A percentile compares a stretch with the other conserved stretches of the same genome.
These are phyloP conservation scores for Tricholoma furcatifolium DNA, from an alignment of 768 basidiomycete genomes.

Conservation along the genomic window DNA sequence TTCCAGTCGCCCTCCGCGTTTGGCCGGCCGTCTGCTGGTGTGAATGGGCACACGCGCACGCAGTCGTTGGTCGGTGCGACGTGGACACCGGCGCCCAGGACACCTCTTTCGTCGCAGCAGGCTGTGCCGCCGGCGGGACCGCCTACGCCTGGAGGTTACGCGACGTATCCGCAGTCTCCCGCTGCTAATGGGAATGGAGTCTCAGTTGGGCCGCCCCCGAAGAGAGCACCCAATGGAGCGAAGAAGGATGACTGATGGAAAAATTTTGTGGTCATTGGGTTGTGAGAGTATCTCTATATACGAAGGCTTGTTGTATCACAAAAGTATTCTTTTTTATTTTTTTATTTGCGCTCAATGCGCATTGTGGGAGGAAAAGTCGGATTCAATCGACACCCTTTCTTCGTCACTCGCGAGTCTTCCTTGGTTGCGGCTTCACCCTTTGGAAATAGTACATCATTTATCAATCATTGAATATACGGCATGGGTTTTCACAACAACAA, in stretches of 20 bases:
- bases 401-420: too few relatives aligned
- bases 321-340: too few relatives aligned
- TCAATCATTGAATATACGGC: too few relatives aligned
- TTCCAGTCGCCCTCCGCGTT: slow-evolving; percentile 10
- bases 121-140: slow-evolving; percentile 33
- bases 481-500: too few relatives aligned
- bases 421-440: too few relatives aligned
- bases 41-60: slow-evolving; percentile 13
- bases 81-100: slow-evolving; percentile 15
- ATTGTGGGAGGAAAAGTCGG: too few relatives aligned
- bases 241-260: slow-evolving; percentile 37
- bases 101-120: slow-evolving; percentile 16
- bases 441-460: too few relatives aligned
- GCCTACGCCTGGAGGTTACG: slow-evolving; percentile 29
- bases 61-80: slow-evolving; percentile 17
- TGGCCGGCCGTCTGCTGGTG: slow-evolving; percentile 12
- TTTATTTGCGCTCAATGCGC: too few relatives aligned
- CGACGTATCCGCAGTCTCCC: background rate
- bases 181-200: slow-evolving; percentile 24
- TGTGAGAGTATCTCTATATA: too few relatives aligned
- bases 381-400: too few relatives aligned
- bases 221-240: slow-evolving; percentile 16
- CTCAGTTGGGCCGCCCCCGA: slow-evolving; percentile 23
- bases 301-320: too few relatives aligned
- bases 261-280: too few relatives aligned